phyloP scores from a whole-genome alignment of 2,329 filamentous ascomycete genomes.

The Fusarium sp. region DNA sequence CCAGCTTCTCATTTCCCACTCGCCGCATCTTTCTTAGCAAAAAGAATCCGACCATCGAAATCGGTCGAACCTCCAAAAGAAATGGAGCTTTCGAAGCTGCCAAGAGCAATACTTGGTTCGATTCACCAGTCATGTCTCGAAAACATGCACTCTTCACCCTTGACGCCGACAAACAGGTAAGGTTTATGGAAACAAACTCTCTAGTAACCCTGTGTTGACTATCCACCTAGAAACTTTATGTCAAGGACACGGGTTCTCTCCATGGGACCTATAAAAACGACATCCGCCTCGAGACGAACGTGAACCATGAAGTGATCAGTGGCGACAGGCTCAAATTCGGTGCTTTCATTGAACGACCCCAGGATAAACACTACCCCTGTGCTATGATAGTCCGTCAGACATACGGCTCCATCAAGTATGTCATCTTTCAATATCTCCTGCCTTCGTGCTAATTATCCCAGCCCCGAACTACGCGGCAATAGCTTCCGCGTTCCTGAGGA shows the following conservation, averaged over 20 bases:
- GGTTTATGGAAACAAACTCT: constrained; percentile 18
- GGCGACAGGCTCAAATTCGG: constrained; percentile 51
- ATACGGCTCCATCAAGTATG: constrained; percentile 42
- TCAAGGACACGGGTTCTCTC: constrained; percentile 60
- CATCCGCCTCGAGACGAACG: constrained; percentile 27
- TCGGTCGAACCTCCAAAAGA: constrained; percentile 58
- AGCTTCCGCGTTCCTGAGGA: constrained; percentile 57
- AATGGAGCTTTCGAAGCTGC: constrained; percentile 46
- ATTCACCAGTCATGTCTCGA: constrained; percentile 77
- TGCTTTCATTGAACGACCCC: constrained; percentile 47
- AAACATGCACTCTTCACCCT: constrained; percentile 67
- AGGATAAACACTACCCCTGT: constrained; percentile 51
- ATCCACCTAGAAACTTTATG: constrained; percentile 51
- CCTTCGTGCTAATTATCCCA: constrained; percentile 30
- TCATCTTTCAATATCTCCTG: not conserved
- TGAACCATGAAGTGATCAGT: constrained; percentile 26
- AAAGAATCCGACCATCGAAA: constrained; percentile 42
- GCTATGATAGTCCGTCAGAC: constrained; percentile 47
- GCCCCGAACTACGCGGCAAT: constrained; percentile 41
- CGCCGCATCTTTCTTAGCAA: constrained; percentile 47
- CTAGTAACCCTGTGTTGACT: constrained; percentile 27
- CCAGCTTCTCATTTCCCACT: constrained; percentile 35
- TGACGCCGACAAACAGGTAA: constrained; percentile 56
- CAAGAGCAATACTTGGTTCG: constrained; percentile 71
- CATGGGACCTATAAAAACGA: constrained; percentile 63